phyloP scores from a whole-genome alignment of 306 rosid genomes.

The Arachis hypogaea region DNA sequence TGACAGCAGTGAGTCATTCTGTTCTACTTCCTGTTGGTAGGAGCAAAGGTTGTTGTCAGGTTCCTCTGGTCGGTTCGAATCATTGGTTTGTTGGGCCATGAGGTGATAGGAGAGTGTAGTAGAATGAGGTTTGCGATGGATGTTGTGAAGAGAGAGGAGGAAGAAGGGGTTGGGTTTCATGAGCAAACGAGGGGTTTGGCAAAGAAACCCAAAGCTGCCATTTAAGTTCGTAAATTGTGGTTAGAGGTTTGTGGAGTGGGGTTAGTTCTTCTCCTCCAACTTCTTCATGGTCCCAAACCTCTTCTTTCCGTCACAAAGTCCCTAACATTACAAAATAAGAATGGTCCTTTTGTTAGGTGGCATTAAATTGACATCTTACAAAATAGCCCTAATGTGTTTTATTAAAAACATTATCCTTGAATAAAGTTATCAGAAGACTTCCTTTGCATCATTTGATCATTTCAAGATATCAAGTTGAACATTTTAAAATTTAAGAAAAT shows the following conservation, averaged over 20 bases:
- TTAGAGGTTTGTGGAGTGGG: neutral
- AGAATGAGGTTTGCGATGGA: conserved; percentile 21
- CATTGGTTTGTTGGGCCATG: conserved; percentile 57
- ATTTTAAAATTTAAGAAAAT: too few relatives aligned
- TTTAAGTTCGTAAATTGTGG: neutral
- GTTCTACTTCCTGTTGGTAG: conserved; percentile 27
- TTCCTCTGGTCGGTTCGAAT: conserved; percentile 40
- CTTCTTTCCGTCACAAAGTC: too few relatives aligned
- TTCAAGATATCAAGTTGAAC: too few relatives aligned
- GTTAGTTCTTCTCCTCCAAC: too few relatives aligned
- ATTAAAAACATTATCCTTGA: too few relatives aligned
- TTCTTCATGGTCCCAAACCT: too few relatives aligned
- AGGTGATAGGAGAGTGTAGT: neutral
- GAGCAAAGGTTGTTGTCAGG: conserved; percentile 41
- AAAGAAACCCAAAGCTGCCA: conserved; percentile 56
- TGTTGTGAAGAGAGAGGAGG: conserved; percentile 11
- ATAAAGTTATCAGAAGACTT: too few relatives aligned
- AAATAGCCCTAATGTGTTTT: too few relatives aligned
- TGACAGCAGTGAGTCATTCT: conserved; percentile 30
- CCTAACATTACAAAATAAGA: too few relatives aligned
- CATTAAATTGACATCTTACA: too few relatives aligned
- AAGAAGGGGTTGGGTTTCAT: conserved; percentile 64
- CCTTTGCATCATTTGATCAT: too few relatives aligned
- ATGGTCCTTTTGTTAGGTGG: too few relatives aligned
- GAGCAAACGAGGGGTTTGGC: conserved; percentile 41